phyloP scores from a whole-genome alignment of 805 yeast species.

The Candida broadrunensis region DNA sequence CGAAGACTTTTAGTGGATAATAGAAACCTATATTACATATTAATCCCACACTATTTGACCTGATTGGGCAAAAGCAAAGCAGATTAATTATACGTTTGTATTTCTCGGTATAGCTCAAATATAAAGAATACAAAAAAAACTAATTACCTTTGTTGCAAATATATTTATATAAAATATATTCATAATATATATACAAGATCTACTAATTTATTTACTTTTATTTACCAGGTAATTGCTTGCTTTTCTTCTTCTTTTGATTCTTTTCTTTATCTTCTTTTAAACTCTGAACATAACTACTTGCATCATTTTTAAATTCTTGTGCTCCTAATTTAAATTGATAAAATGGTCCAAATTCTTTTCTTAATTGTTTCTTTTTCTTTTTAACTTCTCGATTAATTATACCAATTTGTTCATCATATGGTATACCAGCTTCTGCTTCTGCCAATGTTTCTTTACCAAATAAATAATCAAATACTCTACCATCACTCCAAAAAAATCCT shows the following conservation, averaged over 20 bases:
- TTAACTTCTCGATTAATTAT: conserved; percentile 45
- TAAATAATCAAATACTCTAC: conserved; percentile 76
- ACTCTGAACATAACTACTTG: conserved; percentile 19
- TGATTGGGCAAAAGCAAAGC: too few species aligned
- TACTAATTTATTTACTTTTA: background rate
- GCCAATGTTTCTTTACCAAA: conserved; percentile 78
- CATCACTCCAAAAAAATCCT: conserved; percentile 93
- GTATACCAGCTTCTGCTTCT: conserved; percentile 69
- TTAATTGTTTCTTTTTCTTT: conserved; percentile 47
- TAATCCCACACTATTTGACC: too few species aligned
- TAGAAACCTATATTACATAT: too few species aligned
- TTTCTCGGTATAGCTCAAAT: too few species aligned
- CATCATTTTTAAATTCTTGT: conserved; percentile 30
- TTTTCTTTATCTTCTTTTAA: conserved; percentile 2
- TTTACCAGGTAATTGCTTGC: conserved; percentile 1
- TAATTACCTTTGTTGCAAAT: too few species aligned
- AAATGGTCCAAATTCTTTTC: conserved; percentile 56
- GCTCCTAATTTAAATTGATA: conserved; percentile 52
- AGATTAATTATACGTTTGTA: too few species aligned
- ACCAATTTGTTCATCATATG: conserved; percentile 57
- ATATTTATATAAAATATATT: too few species aligned
- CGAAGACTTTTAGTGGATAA: too few species aligned
- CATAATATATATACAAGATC: too few species aligned
- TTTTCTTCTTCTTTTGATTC: background rate
- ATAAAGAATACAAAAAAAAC: too few species aligned